Evolutionary conservation across 768 basidiomycete genomes (phyloP).

Genomic region (Artomyces pyxidatus): DNA sequence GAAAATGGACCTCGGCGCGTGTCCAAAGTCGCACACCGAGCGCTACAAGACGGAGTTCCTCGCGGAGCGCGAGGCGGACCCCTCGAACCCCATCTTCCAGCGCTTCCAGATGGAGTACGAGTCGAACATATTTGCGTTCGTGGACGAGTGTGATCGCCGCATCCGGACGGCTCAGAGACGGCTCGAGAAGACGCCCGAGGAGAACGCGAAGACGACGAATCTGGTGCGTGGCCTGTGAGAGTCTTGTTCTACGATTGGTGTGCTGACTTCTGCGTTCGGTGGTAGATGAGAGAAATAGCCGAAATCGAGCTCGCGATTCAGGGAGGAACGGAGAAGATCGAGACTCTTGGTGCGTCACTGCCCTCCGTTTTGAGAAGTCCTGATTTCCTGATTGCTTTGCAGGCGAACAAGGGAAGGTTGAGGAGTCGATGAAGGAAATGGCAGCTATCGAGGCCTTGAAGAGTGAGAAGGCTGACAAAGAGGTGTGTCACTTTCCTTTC

Average conservation of each 20-base stretch:
- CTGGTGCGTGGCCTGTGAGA: slow-evolving; percentile 41
- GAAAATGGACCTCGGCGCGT: slow-evolving; percentile 99
- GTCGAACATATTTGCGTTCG: slow-evolving; percentile 89
- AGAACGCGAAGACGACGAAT: slow-evolving; percentile 98
- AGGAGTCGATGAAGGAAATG: slow-evolving; percentile 97
- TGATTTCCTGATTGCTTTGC: slow-evolving; percentile 8
- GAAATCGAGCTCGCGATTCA: slow-evolving; percentile 99
- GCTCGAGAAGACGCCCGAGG: slow-evolving; percentile 98
- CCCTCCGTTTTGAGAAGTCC: neutral
- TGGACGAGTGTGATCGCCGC: slow-evolving; percentile 96
- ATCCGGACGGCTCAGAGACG: slow-evolving; percentile 91
- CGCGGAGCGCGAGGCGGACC: slow-evolving; percentile 66
- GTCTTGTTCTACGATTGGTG: neutral
- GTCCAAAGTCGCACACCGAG: slow-evolving; percentile 94
- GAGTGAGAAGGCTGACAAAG: slow-evolving; percentile 91
- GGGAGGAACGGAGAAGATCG: slow-evolving; percentile 97
- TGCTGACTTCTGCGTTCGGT: neutral
- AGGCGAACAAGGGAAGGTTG: slow-evolving; percentile 99
- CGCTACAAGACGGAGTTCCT: slow-evolving; percentile 87
- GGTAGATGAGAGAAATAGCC: slow-evolving; percentile 95
- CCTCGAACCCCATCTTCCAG: slow-evolving; percentile 73
- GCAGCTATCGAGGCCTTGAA: slow-evolving; percentile 96
- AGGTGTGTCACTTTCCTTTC: slow-evolving; percentile 41
- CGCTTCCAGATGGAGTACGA: slow-evolving; percentile 95
- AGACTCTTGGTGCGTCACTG: slow-evolving; percentile 62